A percentile compares a stretch with the other conserved stretches of the same genome.
These are phyloP conservation scores for Phytophthora melonis DNA, from an alignment of 352 stramenopile species.

Conservation along the genomic window DNA sequence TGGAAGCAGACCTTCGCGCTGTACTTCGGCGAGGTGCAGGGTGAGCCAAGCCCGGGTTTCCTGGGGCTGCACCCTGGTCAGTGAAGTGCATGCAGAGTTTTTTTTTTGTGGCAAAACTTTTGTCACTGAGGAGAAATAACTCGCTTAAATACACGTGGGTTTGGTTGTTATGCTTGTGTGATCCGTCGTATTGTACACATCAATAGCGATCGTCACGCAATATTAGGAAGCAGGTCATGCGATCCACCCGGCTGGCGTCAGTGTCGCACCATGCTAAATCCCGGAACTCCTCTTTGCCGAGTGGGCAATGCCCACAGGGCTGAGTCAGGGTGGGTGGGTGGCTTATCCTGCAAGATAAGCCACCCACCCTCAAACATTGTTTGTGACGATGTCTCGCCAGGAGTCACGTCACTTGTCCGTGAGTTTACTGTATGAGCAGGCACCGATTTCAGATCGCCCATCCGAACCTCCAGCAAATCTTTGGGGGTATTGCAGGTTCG, in stretches of 20 bases:
- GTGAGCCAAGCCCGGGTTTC: conserved; percentile 43
- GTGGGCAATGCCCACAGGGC: too few species aligned
- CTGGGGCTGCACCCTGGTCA: conserved; percentile 56
- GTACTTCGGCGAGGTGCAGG: conserved; percentile 66
- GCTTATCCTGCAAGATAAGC: too few species aligned
- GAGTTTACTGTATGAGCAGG: not conserved
- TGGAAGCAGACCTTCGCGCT: conserved; percentile 55
- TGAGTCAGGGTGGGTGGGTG: too few species aligned
- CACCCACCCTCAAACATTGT: too few species aligned
- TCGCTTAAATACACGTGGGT: not conserved
- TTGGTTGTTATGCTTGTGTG: not conserved
- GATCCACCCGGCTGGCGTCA: not conserved
- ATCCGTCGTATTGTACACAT: not conserved
- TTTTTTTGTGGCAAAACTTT: not conserved
- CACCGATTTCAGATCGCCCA: conserved; percentile 11
- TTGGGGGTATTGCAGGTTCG: not conserved
- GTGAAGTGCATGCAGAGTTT: conserved; percentile 7
- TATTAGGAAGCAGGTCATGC: not conserved
- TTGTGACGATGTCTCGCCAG: too few species aligned
- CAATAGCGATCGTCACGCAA: conserved; percentile 1
- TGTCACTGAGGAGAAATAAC: too few species aligned
- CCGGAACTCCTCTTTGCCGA: not conserved
- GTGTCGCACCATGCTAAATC: not conserved
- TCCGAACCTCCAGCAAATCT: not conserved
- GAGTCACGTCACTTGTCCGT: not conserved